Evolutionary conservation across 176 grass and related monocot species (phyloP).

Genomic region (Carex littledalei): DNA sequence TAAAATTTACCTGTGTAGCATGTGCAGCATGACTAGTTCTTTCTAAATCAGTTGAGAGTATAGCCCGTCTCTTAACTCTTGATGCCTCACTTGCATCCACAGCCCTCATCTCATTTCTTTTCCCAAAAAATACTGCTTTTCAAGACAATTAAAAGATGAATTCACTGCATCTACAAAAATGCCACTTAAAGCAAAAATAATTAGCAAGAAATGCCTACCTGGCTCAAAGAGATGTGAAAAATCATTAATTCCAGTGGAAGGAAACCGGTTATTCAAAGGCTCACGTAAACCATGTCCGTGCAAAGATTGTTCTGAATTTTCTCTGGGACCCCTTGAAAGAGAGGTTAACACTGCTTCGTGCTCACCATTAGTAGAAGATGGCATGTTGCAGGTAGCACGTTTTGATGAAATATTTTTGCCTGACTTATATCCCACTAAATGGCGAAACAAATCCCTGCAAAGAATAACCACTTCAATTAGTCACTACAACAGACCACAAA

Average conservation of each 20-base stretch:
- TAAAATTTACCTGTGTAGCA: not conserved
- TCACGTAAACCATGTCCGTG: not conserved
- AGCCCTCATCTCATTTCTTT: not conserved
- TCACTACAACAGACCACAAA: not conserved
- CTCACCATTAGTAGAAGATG: not conserved
- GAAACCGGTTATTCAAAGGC: not conserved
- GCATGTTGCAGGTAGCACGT: not conserved
- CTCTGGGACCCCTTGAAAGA: not conserved
- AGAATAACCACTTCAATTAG: not conserved
- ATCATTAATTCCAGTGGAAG: not conserved
- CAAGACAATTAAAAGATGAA: not conserved
- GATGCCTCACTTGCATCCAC: not conserved
- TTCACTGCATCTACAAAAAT: not conserved
- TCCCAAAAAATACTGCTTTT: not conserved
- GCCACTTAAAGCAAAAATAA: not conserved
- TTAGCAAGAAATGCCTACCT: not conserved
- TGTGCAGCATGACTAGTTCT: not conserved
- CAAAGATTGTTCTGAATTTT: not conserved
- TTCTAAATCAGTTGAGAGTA: not conserved
- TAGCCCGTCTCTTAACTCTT: not conserved
- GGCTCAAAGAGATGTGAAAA: conserved; percentile 10
- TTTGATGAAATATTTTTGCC: not conserved
- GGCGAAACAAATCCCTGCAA: not conserved
- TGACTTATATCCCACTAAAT: not conserved
- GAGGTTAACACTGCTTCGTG: not conserved